phyloP scores from a whole-genome alignment of 305 asterid species.

The Rubia peregrina region DNA sequence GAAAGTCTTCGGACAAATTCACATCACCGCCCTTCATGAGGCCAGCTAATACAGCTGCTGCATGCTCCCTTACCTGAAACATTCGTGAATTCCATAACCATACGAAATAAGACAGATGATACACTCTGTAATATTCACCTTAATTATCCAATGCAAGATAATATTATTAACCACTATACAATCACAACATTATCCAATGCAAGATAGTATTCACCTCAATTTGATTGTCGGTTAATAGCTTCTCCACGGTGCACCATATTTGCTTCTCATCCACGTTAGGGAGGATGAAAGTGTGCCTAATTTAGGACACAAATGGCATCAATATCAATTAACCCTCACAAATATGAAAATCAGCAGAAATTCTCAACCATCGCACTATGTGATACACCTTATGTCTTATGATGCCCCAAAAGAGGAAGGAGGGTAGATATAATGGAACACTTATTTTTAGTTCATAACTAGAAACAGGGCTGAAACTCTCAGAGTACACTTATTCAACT shows the following conservation, averaged over 20 bases:
- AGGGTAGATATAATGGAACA: too few relatives aligned
- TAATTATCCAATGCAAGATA: not conserved
- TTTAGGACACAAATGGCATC: constrained; percentile 16
- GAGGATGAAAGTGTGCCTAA: constrained; percentile 88
- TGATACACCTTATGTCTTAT: not conserved
- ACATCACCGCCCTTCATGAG: constrained; percentile 91
- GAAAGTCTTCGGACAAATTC: constrained; percentile 67
- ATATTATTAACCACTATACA: not conserved
- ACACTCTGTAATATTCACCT: constrained; percentile 1
- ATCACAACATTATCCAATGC: not conserved
- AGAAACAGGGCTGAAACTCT: too few relatives aligned
- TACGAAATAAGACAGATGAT: not conserved
- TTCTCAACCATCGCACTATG: not conserved
- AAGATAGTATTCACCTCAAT: constrained; percentile 64
- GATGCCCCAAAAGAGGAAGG: not conserved
- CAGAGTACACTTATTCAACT: not conserved
- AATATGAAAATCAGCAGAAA: constrained; percentile 1
- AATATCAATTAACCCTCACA: not conserved
- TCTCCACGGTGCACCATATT: constrained; percentile 86
- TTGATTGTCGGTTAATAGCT: constrained; percentile 81
- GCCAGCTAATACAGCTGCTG: constrained; percentile 99
- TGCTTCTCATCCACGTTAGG: constrained; percentile 55
- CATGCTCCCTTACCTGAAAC: constrained; percentile 94
- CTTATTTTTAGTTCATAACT: too few relatives aligned
- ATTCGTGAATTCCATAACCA: not conserved